These are phyloP conservation scores for Aspergillus carbonarius DNA, from an alignment of 2,329 filamentous ascomycete species.

Conservation along the genomic window DNA sequence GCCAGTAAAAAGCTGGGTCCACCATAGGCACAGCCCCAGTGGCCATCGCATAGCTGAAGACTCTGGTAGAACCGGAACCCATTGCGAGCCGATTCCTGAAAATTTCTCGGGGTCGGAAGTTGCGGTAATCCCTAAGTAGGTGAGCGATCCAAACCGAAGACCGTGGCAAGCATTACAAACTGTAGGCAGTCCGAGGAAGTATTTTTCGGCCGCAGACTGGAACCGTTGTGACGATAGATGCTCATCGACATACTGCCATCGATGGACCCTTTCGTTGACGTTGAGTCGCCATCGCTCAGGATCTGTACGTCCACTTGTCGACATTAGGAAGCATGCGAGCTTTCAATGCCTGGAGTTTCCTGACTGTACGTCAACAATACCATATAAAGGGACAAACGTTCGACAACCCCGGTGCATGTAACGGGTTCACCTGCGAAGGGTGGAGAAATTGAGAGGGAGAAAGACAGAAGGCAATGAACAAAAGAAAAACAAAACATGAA, in stretches of 20 bases:
- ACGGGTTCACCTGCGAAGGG: background rate
- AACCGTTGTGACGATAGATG: background rate
- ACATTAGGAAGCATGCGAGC: background rate
- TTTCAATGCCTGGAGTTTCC: background rate
- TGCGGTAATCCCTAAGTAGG: background rate
- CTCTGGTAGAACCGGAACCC: constrained; percentile 2
- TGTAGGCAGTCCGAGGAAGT: constrained; percentile 2
- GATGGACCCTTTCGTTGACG: background rate
- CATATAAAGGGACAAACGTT: background rate
- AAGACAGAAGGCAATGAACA: background rate
- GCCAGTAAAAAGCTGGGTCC: constrained; percentile 4
- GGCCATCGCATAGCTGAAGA: background rate
- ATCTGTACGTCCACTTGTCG: background rate
- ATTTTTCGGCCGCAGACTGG: constrained; percentile 2
- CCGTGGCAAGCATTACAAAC: background rate
- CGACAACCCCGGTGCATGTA: background rate
- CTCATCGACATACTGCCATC: constrained; percentile 8
- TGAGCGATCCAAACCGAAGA: background rate
- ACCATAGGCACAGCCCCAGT: constrained; percentile 6
- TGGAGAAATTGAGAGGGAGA: background rate
- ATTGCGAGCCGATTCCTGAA: background rate
- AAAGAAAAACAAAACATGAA: background rate
- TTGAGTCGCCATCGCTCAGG: constrained; percentile 1
- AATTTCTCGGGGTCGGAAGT: background rate
- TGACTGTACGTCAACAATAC: background rate